A percentile compares a stretch with the other conserved stretches of the same genome.
Evolutionary conservation across 805 yeast species (phyloP).

Genomic region (Kodamaea laetipori): DNA sequence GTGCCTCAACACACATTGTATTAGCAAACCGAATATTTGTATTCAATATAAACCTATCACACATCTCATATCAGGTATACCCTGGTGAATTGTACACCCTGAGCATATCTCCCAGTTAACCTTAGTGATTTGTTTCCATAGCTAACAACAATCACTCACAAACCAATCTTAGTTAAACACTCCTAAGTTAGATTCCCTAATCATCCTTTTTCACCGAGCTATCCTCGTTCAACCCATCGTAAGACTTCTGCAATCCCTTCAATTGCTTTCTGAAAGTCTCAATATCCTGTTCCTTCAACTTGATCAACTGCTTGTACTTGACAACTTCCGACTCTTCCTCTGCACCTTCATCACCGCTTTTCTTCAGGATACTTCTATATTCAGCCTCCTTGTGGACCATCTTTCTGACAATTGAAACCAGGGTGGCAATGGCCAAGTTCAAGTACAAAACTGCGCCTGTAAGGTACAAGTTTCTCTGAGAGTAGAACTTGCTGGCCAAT

Average conservation of each 20-base stretch:
- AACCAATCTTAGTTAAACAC: too few species aligned
- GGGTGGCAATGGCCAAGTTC: constrained; percentile 55
- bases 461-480: constrained; percentile 63
- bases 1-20: too few species aligned
- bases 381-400: constrained; percentile 48
- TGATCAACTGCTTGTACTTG: constrained; percentile 38
- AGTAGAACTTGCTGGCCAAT: constrained; percentile 60
- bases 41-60: too few species aligned
- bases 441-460: constrained; percentile 64
- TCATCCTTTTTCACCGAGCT: constrained; percentile 7
- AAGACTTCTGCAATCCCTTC: constrained; percentile 50
- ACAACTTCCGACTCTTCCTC: constrained; percentile 23
- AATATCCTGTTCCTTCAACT: constrained; percentile 45
- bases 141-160: too few species aligned
- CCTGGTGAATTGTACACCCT: too few species aligned
- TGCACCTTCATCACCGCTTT: constrained; percentile 11
- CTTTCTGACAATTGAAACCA: constrained; percentile 53
- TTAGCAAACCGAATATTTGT: too few species aligned
- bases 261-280: constrained; percentile 53
- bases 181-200: too few species aligned
- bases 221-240: constrained; percentile 40
- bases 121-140: too few species aligned
- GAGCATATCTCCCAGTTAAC: too few species aligned
- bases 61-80: too few species aligned
- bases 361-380: constrained; percentile 24